A percentile compares a stretch with the other conserved stretches of the same genome.
Conservation (phyloP, 768 basidiomycete genomes). For the Gloeostereum incarnatum region DNA sequence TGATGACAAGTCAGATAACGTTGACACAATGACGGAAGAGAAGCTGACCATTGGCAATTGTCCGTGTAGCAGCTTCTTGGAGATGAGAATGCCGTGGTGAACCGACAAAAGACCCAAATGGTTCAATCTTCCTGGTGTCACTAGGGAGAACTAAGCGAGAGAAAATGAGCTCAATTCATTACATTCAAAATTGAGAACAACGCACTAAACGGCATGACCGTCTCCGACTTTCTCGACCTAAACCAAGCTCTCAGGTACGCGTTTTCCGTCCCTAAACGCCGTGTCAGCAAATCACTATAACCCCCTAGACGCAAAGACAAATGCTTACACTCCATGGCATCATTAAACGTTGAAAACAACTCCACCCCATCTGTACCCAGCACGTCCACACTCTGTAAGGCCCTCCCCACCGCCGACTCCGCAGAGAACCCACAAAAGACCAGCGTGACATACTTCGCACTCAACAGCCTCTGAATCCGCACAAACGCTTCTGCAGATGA, state of each 20-base stretch:
- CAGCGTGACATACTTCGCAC: slow-evolving; percentile 67
- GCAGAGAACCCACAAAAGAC: slow-evolving; percentile 79
- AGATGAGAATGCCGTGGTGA: slow-evolving; percentile 66
- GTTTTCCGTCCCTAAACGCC: slow-evolving; percentile 80
- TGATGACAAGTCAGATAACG: not conserved
- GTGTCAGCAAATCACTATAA: not conserved
- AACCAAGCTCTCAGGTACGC: slow-evolving; percentile 82
- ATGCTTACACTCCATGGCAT: slow-evolving; percentile 84
- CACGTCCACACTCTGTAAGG: slow-evolving; percentile 71
- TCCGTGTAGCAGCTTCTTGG: slow-evolving; percentile 62
- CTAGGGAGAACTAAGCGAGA: slow-evolving; percentile 47
- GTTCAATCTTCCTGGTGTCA: slow-evolving; percentile 35
- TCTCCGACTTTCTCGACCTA: slow-evolving; percentile 51
- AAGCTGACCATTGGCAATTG: slow-evolving; percentile 48
- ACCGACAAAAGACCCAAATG: slow-evolving; percentile 36
- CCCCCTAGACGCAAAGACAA: slow-evolving; percentile 1
- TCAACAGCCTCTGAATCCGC: slow-evolving; percentile 74
- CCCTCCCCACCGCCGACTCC: slow-evolving; percentile 58
- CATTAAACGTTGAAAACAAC: slow-evolving; percentile 72
- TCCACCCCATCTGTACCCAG: slow-evolving; percentile 75
- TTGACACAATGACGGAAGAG: not conserved
- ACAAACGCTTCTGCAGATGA: slow-evolving; percentile 94
- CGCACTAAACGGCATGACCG: slow-evolving; percentile 32
- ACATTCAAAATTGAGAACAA: slow-evolving; percentile 2
- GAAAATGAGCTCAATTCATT: too few relatives aligned